Percentiles rank a stretch among this genome's conserved stretches.
These are phyloP conservation scores for Cenococcum geophilum DNA, from an alignment of 495 filamentous ascomycete genomes.

Conservation along the genomic window DNA sequence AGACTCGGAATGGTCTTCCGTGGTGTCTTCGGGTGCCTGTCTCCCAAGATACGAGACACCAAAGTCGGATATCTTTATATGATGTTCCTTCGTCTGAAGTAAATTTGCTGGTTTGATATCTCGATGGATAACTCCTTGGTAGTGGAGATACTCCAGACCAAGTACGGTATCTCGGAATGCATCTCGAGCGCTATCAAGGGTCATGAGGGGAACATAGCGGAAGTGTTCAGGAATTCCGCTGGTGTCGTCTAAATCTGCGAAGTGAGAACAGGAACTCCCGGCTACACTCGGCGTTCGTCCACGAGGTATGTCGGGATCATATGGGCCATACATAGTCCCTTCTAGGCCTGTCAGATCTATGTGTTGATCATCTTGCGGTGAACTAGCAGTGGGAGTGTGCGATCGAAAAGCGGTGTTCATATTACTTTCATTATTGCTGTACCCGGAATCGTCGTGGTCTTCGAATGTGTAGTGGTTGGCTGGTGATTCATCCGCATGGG, in stretches of 20 bases:
- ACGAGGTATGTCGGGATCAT: slow-evolving; percentile 48
- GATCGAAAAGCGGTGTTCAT: slow-evolving; percentile 27
- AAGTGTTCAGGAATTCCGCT: slow-evolving; percentile 46
- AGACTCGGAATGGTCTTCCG: slow-evolving; percentile 73
- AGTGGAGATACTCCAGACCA: slow-evolving; percentile 92
- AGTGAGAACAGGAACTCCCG: slow-evolving; percentile 52
- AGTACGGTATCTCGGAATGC: slow-evolving; percentile 91
- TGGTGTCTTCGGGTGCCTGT: slow-evolving; percentile 62
- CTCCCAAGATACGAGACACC: slow-evolving; percentile 94
- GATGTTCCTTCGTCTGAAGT: slow-evolving; percentile 73
- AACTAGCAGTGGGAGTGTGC: slow-evolving; percentile 17
- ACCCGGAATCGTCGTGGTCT: not conserved
- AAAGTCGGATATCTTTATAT: slow-evolving; percentile 99
- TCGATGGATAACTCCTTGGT: slow-evolving; percentile 92
- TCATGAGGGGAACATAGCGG: slow-evolving; percentile 85
- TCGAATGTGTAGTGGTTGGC: not conserved
- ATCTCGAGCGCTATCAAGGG: slow-evolving; percentile 72
- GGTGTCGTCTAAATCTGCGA: slow-evolving; percentile 58
- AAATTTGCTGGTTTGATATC: slow-evolving; percentile 99
- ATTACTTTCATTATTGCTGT: slow-evolving; percentile 2
- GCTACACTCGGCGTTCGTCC: slow-evolving; percentile 56
- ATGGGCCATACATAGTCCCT: slow-evolving; percentile 68
- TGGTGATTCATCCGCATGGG: not conserved
- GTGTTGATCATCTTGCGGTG: slow-evolving; percentile 37
- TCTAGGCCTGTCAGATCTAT: slow-evolving; percentile 55